phyloP scores from a whole-genome alignment of 371 early-diverging fungal genomes.

The Mucor saturninus region DNA sequence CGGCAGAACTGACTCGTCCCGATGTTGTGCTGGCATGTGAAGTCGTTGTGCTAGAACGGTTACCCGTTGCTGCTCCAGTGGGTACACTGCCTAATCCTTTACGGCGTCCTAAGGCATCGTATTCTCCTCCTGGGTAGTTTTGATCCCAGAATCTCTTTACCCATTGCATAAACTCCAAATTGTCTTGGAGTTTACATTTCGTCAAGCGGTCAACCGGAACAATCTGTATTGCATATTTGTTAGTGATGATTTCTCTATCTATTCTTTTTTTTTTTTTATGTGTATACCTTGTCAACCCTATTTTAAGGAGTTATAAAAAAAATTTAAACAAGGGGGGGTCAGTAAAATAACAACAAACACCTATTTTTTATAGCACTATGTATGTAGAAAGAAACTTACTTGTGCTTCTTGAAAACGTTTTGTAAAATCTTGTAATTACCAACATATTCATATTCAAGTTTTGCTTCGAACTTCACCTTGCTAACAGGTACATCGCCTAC shows the following conservation, averaged over 20 bases:
- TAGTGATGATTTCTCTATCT: not conserved
- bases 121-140: slow-evolving; percentile 79
- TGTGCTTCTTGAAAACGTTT: slow-evolving; percentile 79
- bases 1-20: slow-evolving; percentile 23
- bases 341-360: not conserved
- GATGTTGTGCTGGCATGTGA: not conserved
- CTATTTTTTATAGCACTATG: not conserved
- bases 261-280: not conserved
- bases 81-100: slow-evolving; percentile 50
- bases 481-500: slow-evolving; percentile 74
- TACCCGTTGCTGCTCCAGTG: not conserved
- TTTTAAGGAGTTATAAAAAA: slow-evolving; percentile 1
- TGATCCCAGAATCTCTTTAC: slow-evolving; percentile 88
- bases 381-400: slow-evolving; percentile 40
- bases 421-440: slow-evolving; percentile 93
- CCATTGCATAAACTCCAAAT: slow-evolving; percentile 96
- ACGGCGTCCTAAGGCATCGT: slow-evolving; percentile 84
- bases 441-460: slow-evolving; percentile 92
- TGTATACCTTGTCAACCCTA: slow-evolving; percentile 31
- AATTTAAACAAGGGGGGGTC: not conserved
- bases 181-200: slow-evolving; percentile 96
- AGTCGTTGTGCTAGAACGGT: no score
- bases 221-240: slow-evolving; percentile 35
- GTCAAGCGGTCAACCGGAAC: slow-evolving; percentile 87
- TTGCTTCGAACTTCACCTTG: slow-evolving; percentile 90